A percentile compares a stretch with the other conserved stretches of the same genome.
Evolutionary conservation across 805 yeast genomes (phyloP).

Genomic region (Torulaspora franciscae): DNA sequence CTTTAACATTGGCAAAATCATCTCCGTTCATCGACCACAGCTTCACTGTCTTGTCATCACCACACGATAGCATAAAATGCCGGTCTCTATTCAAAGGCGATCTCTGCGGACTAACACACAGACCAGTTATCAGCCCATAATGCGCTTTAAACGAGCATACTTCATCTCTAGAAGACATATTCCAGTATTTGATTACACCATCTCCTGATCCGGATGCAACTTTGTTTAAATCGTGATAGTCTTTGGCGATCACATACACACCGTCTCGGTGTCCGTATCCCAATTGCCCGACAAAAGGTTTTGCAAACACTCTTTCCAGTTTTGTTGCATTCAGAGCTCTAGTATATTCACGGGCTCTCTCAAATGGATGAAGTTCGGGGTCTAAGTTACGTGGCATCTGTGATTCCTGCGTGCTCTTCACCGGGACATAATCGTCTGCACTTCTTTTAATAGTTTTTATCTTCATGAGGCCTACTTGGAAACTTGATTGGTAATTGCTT

Average conservation of each 20-base stretch:
- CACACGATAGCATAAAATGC: conserved; percentile 66
- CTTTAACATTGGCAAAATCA: conserved; percentile 40
- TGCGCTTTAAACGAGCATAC: conserved; percentile 78
- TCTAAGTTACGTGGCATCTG: conserved; percentile 83
- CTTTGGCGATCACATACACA: conserved; percentile 79
- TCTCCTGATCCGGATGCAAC: conserved; percentile 93
- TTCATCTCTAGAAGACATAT: conserved; percentile 73
- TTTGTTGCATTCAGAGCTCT: conserved; percentile 93
- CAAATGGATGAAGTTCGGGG: conserved; percentile 95
- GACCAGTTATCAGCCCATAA: conserved; percentile 82
- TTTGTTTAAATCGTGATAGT: conserved; percentile 61
- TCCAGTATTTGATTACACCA: conserved; percentile 93
- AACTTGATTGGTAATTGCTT: background rate
- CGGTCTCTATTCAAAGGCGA: conserved; percentile 33
- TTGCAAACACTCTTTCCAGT: conserved; percentile 93
- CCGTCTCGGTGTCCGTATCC: conserved; percentile 97
- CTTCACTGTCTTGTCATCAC: conserved; percentile 85
- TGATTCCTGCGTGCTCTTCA: conserved; percentile 81
- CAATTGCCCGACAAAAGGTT: conserved; percentile 91
- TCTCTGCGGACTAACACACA: conserved; percentile 59
- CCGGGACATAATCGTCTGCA: conserved; percentile 89
- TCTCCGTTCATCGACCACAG: conserved; percentile 71
- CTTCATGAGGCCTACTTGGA: conserved; percentile 44
- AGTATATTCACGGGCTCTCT: conserved; percentile 93
- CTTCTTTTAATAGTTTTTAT: conserved; percentile 86